phyloP scores from a whole-genome alignment of 1,139 yeast genomes.

The Blastobotrys elegans region DNA sequence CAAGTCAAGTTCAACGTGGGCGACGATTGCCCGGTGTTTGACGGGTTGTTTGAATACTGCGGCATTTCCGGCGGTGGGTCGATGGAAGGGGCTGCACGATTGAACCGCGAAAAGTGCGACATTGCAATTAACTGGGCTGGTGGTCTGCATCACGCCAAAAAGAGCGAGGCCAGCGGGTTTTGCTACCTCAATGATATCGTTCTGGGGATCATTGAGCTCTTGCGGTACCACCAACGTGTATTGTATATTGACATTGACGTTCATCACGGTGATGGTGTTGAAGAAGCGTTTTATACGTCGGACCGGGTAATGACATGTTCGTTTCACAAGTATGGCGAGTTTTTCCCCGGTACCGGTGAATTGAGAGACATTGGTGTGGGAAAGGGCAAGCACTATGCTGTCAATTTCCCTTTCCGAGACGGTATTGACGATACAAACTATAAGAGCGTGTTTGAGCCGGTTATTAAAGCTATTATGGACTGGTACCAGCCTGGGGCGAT shows the following conservation, averaged over 20 bases:
- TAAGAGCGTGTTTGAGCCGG: slow-evolving; percentile 83
- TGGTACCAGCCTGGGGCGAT: slow-evolving; percentile 94
- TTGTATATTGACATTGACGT: slow-evolving; percentile 92
- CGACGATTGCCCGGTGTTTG: slow-evolving; percentile 96
- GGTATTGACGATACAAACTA: slow-evolving; percentile 90
- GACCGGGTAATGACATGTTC: slow-evolving; percentile 98
- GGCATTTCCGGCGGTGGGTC: slow-evolving; percentile 95
- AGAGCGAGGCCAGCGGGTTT: slow-evolving; percentile 92
- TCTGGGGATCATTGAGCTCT: slow-evolving; percentile 79
- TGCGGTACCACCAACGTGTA: slow-evolving; percentile 92
- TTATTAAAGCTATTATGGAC: slow-evolving; percentile 73
- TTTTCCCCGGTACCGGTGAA: slow-evolving; percentile 95
- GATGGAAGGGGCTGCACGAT: slow-evolving; percentile 93
- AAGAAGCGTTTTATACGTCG: slow-evolving; percentile 94
- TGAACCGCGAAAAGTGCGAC: slow-evolving; percentile 90
- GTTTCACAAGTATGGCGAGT: slow-evolving; percentile 94
- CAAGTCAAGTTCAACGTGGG: slow-evolving; percentile 94
- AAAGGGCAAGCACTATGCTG: slow-evolving; percentile 79
- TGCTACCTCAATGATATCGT: slow-evolving; percentile 91
- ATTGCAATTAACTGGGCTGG: slow-evolving; percentile 97
- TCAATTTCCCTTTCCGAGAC: slow-evolving; percentile 85
- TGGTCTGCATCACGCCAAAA: slow-evolving; percentile 94
- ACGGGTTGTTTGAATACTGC: slow-evolving; percentile 92
- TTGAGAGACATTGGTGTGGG: slow-evolving; percentile 85
- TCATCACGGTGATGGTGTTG: slow-evolving; percentile 98